Conservation (phyloP, 257 asterid species). For the Salvia splendens region DNA sequence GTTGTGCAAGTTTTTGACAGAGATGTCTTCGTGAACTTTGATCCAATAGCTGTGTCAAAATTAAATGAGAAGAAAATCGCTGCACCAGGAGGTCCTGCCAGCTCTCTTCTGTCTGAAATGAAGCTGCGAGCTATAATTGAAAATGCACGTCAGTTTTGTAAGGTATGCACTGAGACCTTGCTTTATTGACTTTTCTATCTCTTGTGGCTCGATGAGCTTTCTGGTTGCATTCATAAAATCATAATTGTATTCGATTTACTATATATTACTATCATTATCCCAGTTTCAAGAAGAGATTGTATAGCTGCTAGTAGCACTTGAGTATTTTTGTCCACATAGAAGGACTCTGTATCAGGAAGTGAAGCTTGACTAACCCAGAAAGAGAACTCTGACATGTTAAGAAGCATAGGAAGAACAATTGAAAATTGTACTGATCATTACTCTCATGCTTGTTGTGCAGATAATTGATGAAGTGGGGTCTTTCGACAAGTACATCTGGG, state of each 20-base stretch:
- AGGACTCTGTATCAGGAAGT: slow-evolving; percentile 8
- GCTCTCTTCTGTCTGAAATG: slow-evolving; percentile 80
- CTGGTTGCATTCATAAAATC: slow-evolving; percentile 12
- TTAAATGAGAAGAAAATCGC: slow-evolving; percentile 82
- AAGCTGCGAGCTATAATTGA: slow-evolving; percentile 85
- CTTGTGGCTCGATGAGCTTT: not conserved
- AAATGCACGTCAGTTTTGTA: slow-evolving; percentile 90
- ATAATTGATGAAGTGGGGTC: slow-evolving; percentile 77
- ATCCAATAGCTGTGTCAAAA: slow-evolving; percentile 82
- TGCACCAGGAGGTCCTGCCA: slow-evolving; percentile 69
- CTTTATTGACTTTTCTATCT: not conserved
- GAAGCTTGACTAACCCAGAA: not conserved
- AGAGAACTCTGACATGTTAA: not conserved
- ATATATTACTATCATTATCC: not conserved
- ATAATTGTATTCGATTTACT: not conserved
- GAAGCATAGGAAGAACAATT: slow-evolving; percentile 1
- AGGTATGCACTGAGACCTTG: slow-evolving; percentile 42
- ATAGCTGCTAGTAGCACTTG: slow-evolving; percentile 12
- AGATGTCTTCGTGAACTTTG: slow-evolving; percentile 83
- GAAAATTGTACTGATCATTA: not conserved
- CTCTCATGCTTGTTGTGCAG: slow-evolving; percentile 47
- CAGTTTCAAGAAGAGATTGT: not conserved
- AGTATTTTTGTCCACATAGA: not conserved
- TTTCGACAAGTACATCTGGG: slow-evolving; percentile 85
- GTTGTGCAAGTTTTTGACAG: slow-evolving; percentile 50